phyloP scores from a whole-genome alignment of 768 basidiomycete genomes.

The Calocybe cyanea region DNA sequence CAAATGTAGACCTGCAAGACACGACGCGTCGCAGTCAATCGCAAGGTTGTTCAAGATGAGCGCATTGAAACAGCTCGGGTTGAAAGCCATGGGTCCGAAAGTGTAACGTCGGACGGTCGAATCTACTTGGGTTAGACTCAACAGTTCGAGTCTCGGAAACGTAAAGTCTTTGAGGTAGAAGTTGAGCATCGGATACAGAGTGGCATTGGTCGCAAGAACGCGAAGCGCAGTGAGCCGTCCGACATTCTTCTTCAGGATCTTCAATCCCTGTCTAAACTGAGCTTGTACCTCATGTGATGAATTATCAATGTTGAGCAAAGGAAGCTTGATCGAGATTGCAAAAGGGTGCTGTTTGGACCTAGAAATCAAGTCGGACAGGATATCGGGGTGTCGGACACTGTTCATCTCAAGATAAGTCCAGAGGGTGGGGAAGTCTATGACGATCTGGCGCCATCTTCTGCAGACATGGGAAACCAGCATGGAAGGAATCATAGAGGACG shows the following conservation, averaged over 20 bases:
- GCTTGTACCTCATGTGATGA: neutral
- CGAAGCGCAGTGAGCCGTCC: neutral
- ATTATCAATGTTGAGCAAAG: neutral
- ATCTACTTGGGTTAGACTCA: conserved; percentile 5
- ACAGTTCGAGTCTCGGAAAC: neutral
- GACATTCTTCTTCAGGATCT: neutral
- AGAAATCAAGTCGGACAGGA: conserved; percentile 6
- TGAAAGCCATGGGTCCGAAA: conserved; percentile 8
- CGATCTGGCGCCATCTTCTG: conserved; percentile 4
- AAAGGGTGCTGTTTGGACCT: conserved; percentile 5
- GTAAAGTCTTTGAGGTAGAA: neutral
- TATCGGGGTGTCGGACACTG: conserved; percentile 1
- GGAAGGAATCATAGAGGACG: neutral
- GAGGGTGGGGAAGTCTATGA: neutral
- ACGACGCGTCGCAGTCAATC: conserved; percentile 8
- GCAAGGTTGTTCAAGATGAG: conserved; percentile 2
- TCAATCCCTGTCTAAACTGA: conserved; percentile 5
- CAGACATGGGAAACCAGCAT: conserved; percentile 8
- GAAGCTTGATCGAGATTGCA: conserved; percentile 2
- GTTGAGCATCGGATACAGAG: conserved; percentile 4
- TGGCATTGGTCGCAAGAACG: conserved; percentile 3
- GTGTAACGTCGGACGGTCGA: neutral
- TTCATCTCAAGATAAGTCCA: conserved; percentile 8
- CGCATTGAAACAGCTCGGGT: conserved; percentile 1
- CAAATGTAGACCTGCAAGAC: conserved; percentile 4